Conservation (phyloP, 805 yeast genomes). For the Candida lessepsii region DNA sequence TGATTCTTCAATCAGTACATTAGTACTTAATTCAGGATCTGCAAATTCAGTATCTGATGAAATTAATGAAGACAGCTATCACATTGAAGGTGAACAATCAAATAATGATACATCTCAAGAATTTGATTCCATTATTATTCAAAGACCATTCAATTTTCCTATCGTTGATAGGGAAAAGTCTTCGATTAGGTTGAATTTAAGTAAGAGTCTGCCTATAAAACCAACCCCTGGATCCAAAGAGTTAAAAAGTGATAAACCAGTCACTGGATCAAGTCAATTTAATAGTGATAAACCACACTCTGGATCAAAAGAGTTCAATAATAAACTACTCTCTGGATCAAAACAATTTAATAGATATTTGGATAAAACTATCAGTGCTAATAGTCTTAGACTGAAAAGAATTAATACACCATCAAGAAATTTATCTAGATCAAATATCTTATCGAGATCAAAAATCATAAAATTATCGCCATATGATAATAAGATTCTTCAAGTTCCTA, state of each 20-base stretch:
- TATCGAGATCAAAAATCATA: background rate
- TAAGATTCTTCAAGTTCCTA: background rate
- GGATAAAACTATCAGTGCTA: background rate
- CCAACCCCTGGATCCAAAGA: background rate
- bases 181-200: background rate
- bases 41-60: background rate
- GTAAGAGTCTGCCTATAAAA: conserved; percentile 3
- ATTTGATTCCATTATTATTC: conserved; percentile 13
- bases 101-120: background rate
- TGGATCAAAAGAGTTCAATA: no score
- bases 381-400: background rate
- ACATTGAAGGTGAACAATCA: background rate
- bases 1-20: conserved; percentile 1
- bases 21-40: background rate
- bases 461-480: no score
- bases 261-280: no score
- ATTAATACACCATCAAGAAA: background rate
- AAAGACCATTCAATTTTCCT: conserved; percentile 7
- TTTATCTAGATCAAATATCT: no score
- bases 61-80: background rate
- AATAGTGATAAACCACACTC: no score
- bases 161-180: no score
- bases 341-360: no score
- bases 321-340: no score
- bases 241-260: no score